A percentile compares a stretch with the other conserved stretches of the same genome.
phyloP scores from a whole-genome alignment of 768 basidiomycete genomes.

The Sarcomyxa edulis region DNA sequence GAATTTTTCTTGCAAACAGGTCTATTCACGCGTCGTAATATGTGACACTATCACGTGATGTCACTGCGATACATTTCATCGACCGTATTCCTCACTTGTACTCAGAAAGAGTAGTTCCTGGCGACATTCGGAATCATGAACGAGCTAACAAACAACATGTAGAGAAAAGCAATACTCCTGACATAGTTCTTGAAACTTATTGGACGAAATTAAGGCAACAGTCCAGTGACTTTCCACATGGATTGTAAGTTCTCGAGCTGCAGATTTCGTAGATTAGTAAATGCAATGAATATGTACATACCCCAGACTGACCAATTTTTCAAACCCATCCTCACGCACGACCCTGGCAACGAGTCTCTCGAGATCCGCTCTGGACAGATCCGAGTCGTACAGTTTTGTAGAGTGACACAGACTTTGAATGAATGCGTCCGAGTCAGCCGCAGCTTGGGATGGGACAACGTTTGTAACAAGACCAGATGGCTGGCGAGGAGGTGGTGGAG shows the following conservation, averaged over 20 bases:
- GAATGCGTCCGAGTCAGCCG: too few relatives aligned
- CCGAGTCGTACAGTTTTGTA: conserved; percentile 47
- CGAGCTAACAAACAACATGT: too few relatives aligned
- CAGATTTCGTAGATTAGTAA: background rate
- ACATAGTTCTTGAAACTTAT: conserved; percentile 7
- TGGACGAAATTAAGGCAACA: conserved; percentile 13
- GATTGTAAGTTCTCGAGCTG: conserved; percentile 51
- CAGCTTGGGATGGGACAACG: too few relatives aligned
- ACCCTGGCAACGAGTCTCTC: conserved; percentile 56
- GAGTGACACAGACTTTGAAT: conserved; percentile 36
- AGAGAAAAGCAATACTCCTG: too few relatives aligned
- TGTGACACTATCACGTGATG: too few relatives aligned
- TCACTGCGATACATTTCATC: too few relatives aligned
- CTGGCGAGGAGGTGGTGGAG: conserved; percentile 23
- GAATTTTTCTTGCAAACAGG: too few relatives aligned
- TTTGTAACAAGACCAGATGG: background rate
- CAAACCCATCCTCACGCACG: conserved; percentile 73
- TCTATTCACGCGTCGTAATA: too few relatives aligned
- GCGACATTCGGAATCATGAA: too few relatives aligned
- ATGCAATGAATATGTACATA: background rate
- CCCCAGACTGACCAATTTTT: conserved; percentile 52
- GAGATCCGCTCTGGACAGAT: conserved; percentile 44
- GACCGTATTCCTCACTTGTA: too few relatives aligned
- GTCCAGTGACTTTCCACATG: conserved; percentile 50
- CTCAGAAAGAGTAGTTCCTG: too few relatives aligned